Base-by-base conservation (phyloP, 352 stramenopile genomes). In the Thalassiosira oceanica region DNA sequence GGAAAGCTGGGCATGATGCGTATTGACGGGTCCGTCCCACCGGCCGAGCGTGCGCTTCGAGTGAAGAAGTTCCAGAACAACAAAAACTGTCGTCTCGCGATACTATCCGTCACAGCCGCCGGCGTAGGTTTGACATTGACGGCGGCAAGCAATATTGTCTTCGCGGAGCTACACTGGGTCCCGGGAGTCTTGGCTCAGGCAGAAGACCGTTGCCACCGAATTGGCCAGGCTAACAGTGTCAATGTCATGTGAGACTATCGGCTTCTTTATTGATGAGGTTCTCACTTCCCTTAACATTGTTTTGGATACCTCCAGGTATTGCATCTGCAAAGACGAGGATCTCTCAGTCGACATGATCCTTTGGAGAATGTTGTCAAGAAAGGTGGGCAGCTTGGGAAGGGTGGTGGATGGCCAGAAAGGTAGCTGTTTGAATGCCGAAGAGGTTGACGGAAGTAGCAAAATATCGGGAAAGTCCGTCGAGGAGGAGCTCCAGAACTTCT, bases 181-280 rank as follows among this genome's bases (percentile, higher is more conserved):
- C 83, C 85, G 13, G 86, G 86, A 13, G 74, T 92, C 1, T 54
- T 93, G 27, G 71, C 85, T 2, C 86, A 93, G 53, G 84, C 84
- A 5, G 86, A 93, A 73, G 86, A 93, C 78, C 65, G 86, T 23
- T 85, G 73, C 41, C 83, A 93, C 78, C 71, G 86, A 11, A 90
- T 93, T 49, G 83, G 83, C 7, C 85, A 91, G 63, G 18, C 23
- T 0, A 78, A 84, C 50, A 53, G 71, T 18, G 83, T 92, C 0
- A 89, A 90, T 57, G 70, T 93, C 0, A 63, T 83, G 48, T n/a
- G n/a, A n/a, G n/a, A n/a, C n/a, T n/a, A n/a, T n/a, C n/a, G n/a
- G n/a, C n/a, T n/a, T n/a, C n/a, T n/a, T n/a, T n/a, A n/a, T n/a
- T n/a, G n/a, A n/a, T n/a, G n/a, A n/a, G n/a, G n/a, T n/a, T n/a